Base-by-base conservation (phyloP, 2,329 filamentous ascomycete species). In the Cladosporium oxysporum region DNA sequence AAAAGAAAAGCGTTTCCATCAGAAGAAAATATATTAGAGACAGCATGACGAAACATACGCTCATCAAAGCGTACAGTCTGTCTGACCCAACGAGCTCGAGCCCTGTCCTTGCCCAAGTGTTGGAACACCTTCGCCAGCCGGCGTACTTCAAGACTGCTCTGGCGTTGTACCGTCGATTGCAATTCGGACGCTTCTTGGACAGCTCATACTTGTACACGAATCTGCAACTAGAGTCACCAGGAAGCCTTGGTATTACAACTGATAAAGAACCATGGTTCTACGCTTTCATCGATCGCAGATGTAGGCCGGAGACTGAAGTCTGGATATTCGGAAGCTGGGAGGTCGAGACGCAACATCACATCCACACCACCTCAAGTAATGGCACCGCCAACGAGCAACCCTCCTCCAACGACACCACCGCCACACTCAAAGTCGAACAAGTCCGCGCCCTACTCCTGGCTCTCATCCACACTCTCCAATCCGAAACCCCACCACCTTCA, bases 241-340 rank as follows among this genome's bases (percentile, higher is more conserved):
- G 59, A 14, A 12, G 16, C 4, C 11, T 8, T 18, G 10, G 5
- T 5, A 7, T 16, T 16, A 4, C 49, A 29, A 4, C 28, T 6
- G n/a, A 53, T 8, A 16, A 61, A 2, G 47, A 31, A 8, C 64
- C 65, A 6, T 79, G 77, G 72, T 88, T 90, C 72, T 82, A 84
- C 0, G 86, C 85, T 0, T 90, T 88, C 72, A 73, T 89, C 6
- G 89, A 91, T 74, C 80, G 88, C 23, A 83, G 83, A 4, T 81
- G 81, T 63, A 81, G 83, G 0, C 87, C 86, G 0, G 88, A 90
- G 73, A 91, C 89, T 0, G 84, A 90, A 68, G 78, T 87, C 33
- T 90, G 86, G 84, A 71, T 91, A 1, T 91, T 88, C 74, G 77
- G 69, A 28, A 67, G 64, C 63, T 70, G 77, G 78, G 61, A 78